Evolutionary conservation across 805 yeast genomes (phyloP).

Genomic region (Candida dajiaensis): DNA sequence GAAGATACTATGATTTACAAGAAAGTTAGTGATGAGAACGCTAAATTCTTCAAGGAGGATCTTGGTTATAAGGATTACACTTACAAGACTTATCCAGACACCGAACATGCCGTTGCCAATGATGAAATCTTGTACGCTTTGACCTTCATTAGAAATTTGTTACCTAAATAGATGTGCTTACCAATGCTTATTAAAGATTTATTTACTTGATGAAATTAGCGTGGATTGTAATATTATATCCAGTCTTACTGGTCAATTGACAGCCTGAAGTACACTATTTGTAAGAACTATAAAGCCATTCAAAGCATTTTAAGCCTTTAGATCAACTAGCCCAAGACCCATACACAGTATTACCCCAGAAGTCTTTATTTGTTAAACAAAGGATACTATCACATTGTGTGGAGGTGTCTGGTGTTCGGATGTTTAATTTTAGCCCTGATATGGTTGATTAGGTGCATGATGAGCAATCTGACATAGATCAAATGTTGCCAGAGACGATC

Average conservation of each 20-base stretch:
- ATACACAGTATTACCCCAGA: too few relatives aligned
- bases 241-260: too few relatives aligned
- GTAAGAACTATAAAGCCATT: too few relatives aligned
- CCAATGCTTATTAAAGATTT: neutral
- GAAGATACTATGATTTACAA: constrained; percentile 58
- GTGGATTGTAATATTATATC: too few relatives aligned
- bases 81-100: constrained; percentile 53
- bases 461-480: too few relatives aligned
- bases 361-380: too few relatives aligned
- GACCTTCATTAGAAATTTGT: constrained; percentile 30
- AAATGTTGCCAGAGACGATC: too few relatives aligned
- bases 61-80: constrained; percentile 42
- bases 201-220: too few relatives aligned
- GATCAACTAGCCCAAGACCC: too few relatives aligned
- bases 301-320: too few relatives aligned
- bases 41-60: constrained; percentile 36
- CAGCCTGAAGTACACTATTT: too few relatives aligned
- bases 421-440: neutral
- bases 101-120: constrained; percentile 63
- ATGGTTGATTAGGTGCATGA: neutral
- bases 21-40: constrained; percentile 28
- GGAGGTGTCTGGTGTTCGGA: neutral
- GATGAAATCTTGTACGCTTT: constrained; percentile 58
- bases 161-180: neutral
- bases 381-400: too few relatives aligned